These are phyloP conservation scores for Naganishia sp. DNA, from an alignment of 1,284 basidiomycete genomes.

Conservation along the genomic window DNA sequence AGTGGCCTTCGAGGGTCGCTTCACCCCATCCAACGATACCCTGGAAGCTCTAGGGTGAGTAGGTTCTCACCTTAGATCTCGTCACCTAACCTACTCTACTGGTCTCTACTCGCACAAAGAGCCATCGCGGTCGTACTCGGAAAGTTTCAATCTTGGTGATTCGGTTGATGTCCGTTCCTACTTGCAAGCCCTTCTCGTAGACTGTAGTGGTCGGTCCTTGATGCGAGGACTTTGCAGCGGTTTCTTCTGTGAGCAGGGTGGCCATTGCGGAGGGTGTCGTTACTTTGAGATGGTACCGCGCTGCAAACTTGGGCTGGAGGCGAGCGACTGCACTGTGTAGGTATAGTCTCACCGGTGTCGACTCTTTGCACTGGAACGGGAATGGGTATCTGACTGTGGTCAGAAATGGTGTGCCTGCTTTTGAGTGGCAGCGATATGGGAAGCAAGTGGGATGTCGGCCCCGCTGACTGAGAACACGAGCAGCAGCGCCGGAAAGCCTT, in stretches of 20 bases:
- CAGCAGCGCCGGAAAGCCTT: no score
- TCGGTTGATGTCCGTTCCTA: slow-evolving; percentile 24
- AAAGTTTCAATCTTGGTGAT: slow-evolving; percentile 58
- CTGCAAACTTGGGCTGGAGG: neutral
- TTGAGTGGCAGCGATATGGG: no score
- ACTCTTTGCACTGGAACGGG: no score
- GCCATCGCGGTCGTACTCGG: slow-evolving; percentile 71
- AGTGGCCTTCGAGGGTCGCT: slow-evolving; percentile 57
- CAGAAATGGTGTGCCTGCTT: no score
- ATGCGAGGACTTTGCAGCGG: slow-evolving; percentile 26
- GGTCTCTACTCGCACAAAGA: slow-evolving; percentile 73
- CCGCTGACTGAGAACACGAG: no score
- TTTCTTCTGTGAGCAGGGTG: slow-evolving; percentile 32
- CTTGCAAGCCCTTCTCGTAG: slow-evolving; percentile 34
- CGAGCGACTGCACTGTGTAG: no score
- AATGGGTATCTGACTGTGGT: neutral
- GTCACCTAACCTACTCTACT: slow-evolving; percentile 5
- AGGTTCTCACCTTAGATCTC: neutral
- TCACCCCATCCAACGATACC: slow-evolving; percentile 68
- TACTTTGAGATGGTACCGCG: no score
- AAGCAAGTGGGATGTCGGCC: slow-evolving; percentile 45
- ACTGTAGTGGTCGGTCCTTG: slow-evolving; percentile 33
- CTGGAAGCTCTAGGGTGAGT: slow-evolving; percentile 45
- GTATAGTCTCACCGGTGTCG: no score
- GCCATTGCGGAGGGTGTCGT: slow-evolving; percentile 13